Evolutionary conservation across 306 rosid species (phyloP), one percentile per base, ranked within the genome.

Genomic region (Vigna unguiculata): DNA sequence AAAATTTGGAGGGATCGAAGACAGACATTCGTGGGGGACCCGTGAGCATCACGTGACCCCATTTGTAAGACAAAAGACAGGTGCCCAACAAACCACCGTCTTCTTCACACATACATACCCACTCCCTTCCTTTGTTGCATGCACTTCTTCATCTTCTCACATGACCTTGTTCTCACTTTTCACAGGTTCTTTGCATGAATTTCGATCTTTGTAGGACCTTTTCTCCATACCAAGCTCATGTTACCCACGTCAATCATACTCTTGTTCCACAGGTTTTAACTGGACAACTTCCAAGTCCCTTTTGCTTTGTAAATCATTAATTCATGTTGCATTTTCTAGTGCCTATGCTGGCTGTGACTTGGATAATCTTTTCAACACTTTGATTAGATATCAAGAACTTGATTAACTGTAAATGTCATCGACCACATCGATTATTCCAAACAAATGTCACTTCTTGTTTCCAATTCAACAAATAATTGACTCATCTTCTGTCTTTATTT

Each of bases 21-120:
- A 90, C 88, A 90, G 87, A 90, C 90, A 90, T 88, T 90, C 90
- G 86, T 66, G 86, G 70, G 78, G 91, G 90, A 43, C 86, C 87
- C 89, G 88, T 89, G 93, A 81, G 67, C 66, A 78, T 86, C 92
- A 88, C 87, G 92, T 86, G 88, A 83, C 76, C 54, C 46, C 80
- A 10, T 24, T 67, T 70, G 62, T 49, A 61, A 62, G 88, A 72
- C 83, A 86, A 75, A 54, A 61, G 86, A 82, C 90, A 78, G 75
- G 88, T 84, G 21, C 69, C 86, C 78, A 86, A 81, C 86, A 85
- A 80, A 77, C 72, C 59, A 75, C 72, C 64, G 54, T 58, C 77
- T 59, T 67, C 67, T 51, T 72, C 62, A 48, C 48, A 43, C 48
- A 43, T 12, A 43, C 45, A 40, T 40, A 40, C 45, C 11, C 13